Conservation (phyloP, 1,139 yeast species). For the Wickerhamomyces sp. region DNA sequence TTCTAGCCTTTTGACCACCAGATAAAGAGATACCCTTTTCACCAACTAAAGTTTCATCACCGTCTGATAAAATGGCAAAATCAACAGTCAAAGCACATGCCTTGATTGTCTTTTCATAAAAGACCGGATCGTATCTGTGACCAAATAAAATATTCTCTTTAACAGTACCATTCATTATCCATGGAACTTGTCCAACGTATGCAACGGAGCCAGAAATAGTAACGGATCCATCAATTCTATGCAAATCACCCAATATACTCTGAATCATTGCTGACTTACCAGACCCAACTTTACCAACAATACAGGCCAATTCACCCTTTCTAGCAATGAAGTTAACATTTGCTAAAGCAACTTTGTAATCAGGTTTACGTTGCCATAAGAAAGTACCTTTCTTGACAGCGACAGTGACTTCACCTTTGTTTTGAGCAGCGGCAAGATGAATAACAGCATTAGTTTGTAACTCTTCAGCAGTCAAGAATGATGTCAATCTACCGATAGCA, state of each 20-base stretch:
- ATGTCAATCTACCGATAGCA: conserved; percentile 70
- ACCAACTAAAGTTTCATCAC: conserved; percentile 89
- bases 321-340: conserved; percentile 63
- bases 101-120: conserved; percentile 70
- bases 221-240: conserved; percentile 73
- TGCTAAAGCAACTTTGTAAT: conserved; percentile 71
- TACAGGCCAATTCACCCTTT: conserved; percentile 81
- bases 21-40: conserved; percentile 95
- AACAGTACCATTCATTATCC: conserved; percentile 95
- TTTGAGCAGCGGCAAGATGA: conserved; percentile 46
- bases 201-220: conserved; percentile 76
- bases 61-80: conserved; percentile 73
- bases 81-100: conserved; percentile 91
- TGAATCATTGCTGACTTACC: conserved; percentile 90
- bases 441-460: conserved; percentile 75
- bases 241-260: conserved; percentile 79
- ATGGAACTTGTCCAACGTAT: conserved; percentile 88
- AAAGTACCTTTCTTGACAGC: conserved; percentile 71
- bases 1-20: conserved; percentile 96
- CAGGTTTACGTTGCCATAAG: conserved; percentile 81
- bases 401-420: conserved; percentile 66
- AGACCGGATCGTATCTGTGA: conserved; percentile 72
- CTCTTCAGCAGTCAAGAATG: conserved; percentile 72
- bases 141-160: conserved; percentile 90
- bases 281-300: conserved; percentile 89